Evolutionary conservation across 2,329 filamentous ascomycete genomes (phyloP).

Genomic region (Rutstroemia sp.): DNA sequence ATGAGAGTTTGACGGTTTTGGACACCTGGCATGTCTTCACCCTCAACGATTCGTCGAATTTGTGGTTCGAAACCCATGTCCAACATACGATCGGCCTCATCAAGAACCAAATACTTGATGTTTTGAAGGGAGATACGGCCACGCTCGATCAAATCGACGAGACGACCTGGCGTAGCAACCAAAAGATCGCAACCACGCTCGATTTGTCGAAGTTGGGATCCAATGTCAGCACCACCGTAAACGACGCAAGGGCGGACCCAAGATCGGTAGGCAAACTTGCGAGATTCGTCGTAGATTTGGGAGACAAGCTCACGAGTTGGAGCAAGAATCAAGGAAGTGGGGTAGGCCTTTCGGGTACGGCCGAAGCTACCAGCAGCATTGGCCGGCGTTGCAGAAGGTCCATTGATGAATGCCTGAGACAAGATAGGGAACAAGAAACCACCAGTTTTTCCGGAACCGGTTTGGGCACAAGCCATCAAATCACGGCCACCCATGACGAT

Average conservation of each 20-base stretch:
- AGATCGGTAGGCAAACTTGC: conserved; percentile 97
- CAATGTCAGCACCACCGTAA: conserved; percentile 98
- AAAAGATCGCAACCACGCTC: conserved; percentile 95
- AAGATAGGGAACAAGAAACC: conserved; percentile 99
- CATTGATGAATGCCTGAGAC: conserved; percentile 91
- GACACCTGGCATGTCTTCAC: conserved; percentile 91
- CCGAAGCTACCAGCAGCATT: conserved; percentile 65
- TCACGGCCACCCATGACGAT: conserved; percentile 98
- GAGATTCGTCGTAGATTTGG: conserved; percentile 94
- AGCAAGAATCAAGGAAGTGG: conserved; percentile 89
- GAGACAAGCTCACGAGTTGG: conserved; percentile 98
- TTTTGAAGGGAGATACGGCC: conserved; percentile 95
- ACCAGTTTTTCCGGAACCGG: conserved; percentile 98
- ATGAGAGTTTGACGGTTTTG: conserved; percentile 91
- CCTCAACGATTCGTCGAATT: conserved; percentile 96
- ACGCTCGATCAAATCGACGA: conserved; percentile 97
- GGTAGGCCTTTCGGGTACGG: conserved; percentile 95
- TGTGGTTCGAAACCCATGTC: conserved; percentile 99
- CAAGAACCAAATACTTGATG: conserved; percentile 98
- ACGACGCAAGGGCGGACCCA: conserved; percentile 99
- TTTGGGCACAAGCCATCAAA: conserved; percentile 99
- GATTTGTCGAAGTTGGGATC: conserved; percentile 94
- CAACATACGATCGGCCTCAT: conserved; percentile 48
- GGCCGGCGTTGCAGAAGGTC: conserved; percentile 64
- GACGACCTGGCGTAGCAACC: conserved; percentile 92